Base-by-base conservation (phyloP, 2,329 filamentous ascomycete genomes). In the Cercospora sp. region DNA sequence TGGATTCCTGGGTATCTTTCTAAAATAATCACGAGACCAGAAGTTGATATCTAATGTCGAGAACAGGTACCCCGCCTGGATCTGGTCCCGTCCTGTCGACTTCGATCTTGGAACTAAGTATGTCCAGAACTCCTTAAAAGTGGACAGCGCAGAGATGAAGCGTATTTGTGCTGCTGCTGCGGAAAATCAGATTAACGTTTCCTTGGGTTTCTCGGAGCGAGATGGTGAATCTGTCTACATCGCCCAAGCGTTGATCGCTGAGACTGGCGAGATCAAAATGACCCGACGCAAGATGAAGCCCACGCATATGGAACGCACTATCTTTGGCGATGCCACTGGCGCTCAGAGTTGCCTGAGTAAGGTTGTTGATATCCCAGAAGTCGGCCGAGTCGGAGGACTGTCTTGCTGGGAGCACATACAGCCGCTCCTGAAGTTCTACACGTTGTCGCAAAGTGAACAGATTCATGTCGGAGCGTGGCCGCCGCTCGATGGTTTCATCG, bases 41-140 rank as follows among this genome's bases (percentile, higher is more conserved):
- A 28, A 3, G 2, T 16, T n/a, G 2, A 9, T 28, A 4, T 53
- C 49, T 53, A 8, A 53, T 5, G 2, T n/a, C 2, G 3, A 28
- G 49, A 53, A 53, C 49, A 53, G 49, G 24, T 59, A 59, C 10
- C 55, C 55, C 28, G 75, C 73, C 3, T 82, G 80, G 81, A 81
- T 82, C 26, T 85, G 82, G 82, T 76, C 77, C 1, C 78, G 79
- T 2, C 79, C 81, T 5, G 73, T 85, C 21, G 80, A 85, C 61
- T 77, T 79, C n/a, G 75, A 76, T 7, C 70, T 82, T 12, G 73
- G 75, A 5, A 76, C 76, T 0, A 74, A 78, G 37, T 85, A 85
- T 73, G 81, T 84, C 43, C 76, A 81, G 24, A 84, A 83, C 71
- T 83, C 80, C 0, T 73, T 85, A 1, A 72, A 74, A 0, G 73